These are phyloP conservation scores for maize (Zea mays) DNA, from an alignment of 176 grass and related monocot genomes.

Conservation along the genomic window DNA sequence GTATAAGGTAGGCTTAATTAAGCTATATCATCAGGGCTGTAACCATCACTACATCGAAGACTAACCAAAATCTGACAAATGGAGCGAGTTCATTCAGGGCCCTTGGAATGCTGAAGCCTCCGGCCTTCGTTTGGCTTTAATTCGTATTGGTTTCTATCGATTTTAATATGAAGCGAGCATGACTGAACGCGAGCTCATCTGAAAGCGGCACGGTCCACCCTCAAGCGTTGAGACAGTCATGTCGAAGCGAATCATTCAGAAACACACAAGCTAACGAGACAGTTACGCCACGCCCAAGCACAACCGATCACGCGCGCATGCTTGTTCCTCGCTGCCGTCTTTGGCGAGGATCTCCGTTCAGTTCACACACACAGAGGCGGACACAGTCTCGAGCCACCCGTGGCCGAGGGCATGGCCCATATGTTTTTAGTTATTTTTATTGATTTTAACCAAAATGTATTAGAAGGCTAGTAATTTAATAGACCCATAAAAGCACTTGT, in stretches of 20 bases:
- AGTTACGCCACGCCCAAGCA: neutral
- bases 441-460: no score
- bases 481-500: no score
- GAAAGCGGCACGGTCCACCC: neutral
- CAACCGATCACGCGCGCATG: neutral
- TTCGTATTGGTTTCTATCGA: no score
- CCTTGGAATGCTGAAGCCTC: neutral
- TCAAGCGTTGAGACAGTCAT: conserved; percentile 14
- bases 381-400: no score
- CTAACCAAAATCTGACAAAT: conserved; percentile 13
- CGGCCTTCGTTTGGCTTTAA: no score
- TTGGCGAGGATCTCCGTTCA: conserved; percentile 1
- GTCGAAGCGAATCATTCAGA: neutral
- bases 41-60: neutral
- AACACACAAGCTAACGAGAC: neutral
- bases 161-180: no score
- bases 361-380: neutral
- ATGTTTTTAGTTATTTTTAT: no score
- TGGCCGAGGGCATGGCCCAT: no score
- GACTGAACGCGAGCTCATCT: neutral
- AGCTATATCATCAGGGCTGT: conserved; percentile 25
- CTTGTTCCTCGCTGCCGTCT: neutral
- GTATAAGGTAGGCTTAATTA: conserved; percentile 17
- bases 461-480: no score
- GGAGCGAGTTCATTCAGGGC: neutral